Conservation (phyloP, 768 basidiomycete species). For the Scleroderma citrinum region DNA sequence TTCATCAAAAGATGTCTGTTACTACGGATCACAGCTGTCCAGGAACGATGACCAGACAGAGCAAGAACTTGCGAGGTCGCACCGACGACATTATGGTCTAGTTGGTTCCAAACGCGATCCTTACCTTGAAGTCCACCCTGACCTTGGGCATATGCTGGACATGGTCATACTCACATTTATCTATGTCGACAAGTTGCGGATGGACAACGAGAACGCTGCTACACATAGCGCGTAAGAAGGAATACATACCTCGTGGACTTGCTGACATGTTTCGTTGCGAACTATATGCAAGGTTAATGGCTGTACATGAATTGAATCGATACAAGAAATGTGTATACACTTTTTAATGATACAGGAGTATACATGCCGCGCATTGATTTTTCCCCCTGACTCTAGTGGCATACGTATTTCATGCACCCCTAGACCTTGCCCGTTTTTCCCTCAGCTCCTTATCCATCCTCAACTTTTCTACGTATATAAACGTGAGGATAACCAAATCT, state of each 20-base stretch:
- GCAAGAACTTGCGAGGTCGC: constrained; percentile 2
- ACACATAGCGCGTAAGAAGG: neutral
- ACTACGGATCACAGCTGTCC: neutral
- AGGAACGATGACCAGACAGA: neutral
- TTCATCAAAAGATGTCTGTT: neutral
- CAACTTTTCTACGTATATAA: constrained; percentile 7
- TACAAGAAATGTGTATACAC: neutral
- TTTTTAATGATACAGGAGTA: neutral
- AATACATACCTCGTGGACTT: neutral
- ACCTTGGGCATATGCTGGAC: constrained; percentile 21
- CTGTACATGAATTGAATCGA: neutral
- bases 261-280: neutral
- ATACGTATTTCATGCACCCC: neutral
- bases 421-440: neutral
- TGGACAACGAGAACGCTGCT: constrained; percentile 1
- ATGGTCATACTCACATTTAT: constrained; percentile 26
- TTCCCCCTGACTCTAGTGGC: neutral
- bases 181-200: constrained; percentile 24
- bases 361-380: neutral
- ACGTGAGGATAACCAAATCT: constrained; percentile 7
- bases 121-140: constrained; percentile 4
- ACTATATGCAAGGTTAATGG: neutral
- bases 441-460: neutral
- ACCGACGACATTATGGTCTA: constrained; percentile 3
- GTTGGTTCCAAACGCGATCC: neutral